A percentile compares a stretch with the other conserved stretches of the same genome.
These are phyloP conservation scores for Pseudopithomyces maydicus DNA, from an alignment of 2,329 filamentous ascomycete genomes.

Conservation along the genomic window DNA sequence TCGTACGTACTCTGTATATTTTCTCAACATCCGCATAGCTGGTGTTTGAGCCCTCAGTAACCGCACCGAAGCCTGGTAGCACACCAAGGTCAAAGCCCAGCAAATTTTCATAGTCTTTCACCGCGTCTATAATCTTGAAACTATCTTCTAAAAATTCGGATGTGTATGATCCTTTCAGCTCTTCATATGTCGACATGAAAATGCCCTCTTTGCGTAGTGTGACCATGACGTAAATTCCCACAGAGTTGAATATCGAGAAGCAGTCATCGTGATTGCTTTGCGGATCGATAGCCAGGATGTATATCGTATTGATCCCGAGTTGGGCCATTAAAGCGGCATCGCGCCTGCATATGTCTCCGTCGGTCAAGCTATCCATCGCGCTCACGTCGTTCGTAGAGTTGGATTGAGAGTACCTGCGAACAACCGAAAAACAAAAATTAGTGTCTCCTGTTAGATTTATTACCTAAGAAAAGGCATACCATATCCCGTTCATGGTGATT, in stretches of 20 bases:
- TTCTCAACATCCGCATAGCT: not conserved
- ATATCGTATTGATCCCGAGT: slow-evolving; percentile 9
- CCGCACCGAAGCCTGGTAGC: not conserved
- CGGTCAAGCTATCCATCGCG: slow-evolving; percentile 14
- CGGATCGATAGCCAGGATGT: slow-evolving; percentile 9
- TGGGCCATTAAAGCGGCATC: slow-evolving; percentile 22
- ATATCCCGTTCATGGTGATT: slow-evolving; percentile 16
- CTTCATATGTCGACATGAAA: not conserved
- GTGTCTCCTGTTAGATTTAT: not conserved
- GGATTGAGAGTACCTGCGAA: slow-evolving; percentile 27
- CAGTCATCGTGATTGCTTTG: slow-evolving; percentile 16
- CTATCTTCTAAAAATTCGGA: slow-evolving; percentile 9
- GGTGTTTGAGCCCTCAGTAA: slow-evolving; percentile 13
- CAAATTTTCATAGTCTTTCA: slow-evolving; percentile 21
- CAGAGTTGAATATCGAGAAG: slow-evolving; percentile 20
- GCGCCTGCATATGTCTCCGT: slow-evolving; percentile 15
- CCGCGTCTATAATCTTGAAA: slow-evolving; percentile 15
- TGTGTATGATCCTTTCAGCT: slow-evolving; percentile 5
- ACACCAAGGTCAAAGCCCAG: slow-evolving; percentile 13
- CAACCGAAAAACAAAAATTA: not conserved
- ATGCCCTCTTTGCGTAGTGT: slow-evolving; percentile 4
- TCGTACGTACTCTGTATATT: not conserved
- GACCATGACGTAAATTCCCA: slow-evolving; percentile 17
- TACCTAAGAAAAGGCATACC: not conserved
- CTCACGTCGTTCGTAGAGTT: slow-evolving; percentile 6